phyloP scores from a whole-genome alignment of 371 early-diverging fungal species.

The Mortierella sp. region DNA sequence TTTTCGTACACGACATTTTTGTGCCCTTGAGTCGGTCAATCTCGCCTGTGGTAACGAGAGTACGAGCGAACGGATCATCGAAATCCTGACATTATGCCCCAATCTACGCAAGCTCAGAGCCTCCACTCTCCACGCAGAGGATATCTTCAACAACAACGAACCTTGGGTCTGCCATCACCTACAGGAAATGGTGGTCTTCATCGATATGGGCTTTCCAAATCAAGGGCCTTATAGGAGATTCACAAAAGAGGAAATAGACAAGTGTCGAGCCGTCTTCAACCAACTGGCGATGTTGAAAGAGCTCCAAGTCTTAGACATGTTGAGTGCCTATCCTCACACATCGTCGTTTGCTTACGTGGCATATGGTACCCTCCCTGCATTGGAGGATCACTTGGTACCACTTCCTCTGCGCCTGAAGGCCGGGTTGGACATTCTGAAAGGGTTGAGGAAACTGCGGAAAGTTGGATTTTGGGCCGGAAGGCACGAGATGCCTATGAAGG shows the following conservation, averaged over 20 bases:
- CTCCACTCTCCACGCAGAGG: background rate
- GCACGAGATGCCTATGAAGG: background rate
- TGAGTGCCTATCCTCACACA: background rate
- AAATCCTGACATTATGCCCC: constrained; percentile 11
- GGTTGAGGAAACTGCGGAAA: background rate
- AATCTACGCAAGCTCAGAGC: constrained; percentile 1
- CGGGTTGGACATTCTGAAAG: background rate
- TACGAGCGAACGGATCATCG: no score
- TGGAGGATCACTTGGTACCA: background rate
- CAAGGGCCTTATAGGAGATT: background rate
- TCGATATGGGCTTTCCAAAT: constrained; percentile 14
- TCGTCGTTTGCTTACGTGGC: background rate
- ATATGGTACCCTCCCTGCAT: background rate
- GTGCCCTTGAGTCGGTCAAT: constrained; percentile 11
- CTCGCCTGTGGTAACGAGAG: no score
- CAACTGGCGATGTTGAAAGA: background rate
- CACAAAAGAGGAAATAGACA: constrained; percentile 1
- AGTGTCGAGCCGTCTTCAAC: constrained; percentile 10
- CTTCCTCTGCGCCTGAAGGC: constrained; percentile 11
- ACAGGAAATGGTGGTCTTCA: background rate
- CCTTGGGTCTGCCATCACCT: constrained; percentile 19
- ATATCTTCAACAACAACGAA: constrained; percentile 1
- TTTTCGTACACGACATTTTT: constrained; percentile 6
- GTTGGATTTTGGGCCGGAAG: constrained; percentile 7
- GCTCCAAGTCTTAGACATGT: constrained; percentile 1